Conservation (phyloP, 331 rosid species). For the Malus hybrid region DNA sequence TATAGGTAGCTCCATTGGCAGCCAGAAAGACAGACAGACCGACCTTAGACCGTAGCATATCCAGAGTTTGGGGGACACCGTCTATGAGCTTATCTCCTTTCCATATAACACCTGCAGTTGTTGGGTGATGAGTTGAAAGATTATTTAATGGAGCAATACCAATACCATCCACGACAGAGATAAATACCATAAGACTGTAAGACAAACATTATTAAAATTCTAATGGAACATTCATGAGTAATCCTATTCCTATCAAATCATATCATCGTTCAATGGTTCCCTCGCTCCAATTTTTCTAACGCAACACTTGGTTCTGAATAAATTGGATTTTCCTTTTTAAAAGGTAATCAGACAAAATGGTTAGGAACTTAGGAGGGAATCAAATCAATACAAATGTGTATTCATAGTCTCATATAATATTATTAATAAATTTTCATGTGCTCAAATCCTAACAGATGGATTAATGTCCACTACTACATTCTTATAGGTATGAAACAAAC, state of each 20-base stretch:
- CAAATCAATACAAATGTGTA: background rate
- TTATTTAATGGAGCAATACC: background rate
- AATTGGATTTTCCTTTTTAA: background rate
- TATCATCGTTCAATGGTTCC: background rate
- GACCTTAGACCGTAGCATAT: constrained; percentile 91
- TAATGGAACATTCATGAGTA: background rate
- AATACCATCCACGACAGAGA: background rate
- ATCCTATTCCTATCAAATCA: background rate
- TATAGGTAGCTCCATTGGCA: background rate
- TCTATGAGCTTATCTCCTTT: constrained; percentile 89
- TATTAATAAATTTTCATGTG: background rate
- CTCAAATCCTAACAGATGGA: too few relatives aligned
- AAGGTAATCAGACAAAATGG: background rate
- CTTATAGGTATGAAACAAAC: background rate
- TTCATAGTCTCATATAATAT: background rate
- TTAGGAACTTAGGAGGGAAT: background rate
- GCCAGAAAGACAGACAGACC: constrained; percentile 9
- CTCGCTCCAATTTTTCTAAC: background rate
- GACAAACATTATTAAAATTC: background rate
- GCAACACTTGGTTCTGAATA: background rate
- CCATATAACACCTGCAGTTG: constrained; percentile 94
- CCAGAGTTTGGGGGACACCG: constrained; percentile 95
- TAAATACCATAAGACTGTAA: background rate
- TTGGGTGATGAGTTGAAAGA: constrained; percentile 5
- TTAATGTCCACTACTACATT: too few relatives aligned